Evolutionary conservation across 2,329 filamentous ascomycete species (phyloP).

Genomic region (Cladosporium sp.): DNA sequence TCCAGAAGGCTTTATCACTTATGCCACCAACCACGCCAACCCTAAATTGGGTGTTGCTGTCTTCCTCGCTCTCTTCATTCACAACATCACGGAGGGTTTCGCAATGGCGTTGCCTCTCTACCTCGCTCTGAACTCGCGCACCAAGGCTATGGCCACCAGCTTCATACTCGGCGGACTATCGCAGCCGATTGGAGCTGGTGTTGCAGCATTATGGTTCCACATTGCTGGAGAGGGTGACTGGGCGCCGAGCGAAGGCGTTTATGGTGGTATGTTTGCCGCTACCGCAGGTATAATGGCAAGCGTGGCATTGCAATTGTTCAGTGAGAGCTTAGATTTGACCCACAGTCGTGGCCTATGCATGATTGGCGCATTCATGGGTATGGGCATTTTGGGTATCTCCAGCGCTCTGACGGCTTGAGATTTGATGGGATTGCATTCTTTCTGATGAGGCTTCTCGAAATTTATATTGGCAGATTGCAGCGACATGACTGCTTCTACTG

Average conservation of each 20-base stretch:
- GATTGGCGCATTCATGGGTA: slow-evolving; percentile 76
- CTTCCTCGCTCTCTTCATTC: slow-evolving; percentile 92
- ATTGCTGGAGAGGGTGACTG: slow-evolving; percentile 50
- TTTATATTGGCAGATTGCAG: too few relatives aligned
- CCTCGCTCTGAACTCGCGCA: slow-evolving; percentile 76
- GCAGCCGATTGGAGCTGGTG: slow-evolving; percentile 78
- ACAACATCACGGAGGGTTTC: slow-evolving; percentile 97
- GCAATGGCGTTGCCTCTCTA: slow-evolving; percentile 90
- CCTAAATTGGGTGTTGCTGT: slow-evolving; percentile 83
- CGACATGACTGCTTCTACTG: too few relatives aligned
- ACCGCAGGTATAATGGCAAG: slow-evolving; percentile 95
- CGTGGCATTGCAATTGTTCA: slow-evolving; percentile 83
- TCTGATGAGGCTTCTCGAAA: too few relatives aligned
- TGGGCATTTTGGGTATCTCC: slow-evolving; percentile 81
- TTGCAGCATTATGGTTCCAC: slow-evolving; percentile 84
- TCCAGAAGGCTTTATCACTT: slow-evolving; percentile 82
- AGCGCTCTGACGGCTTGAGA: slow-evolving; percentile 69
- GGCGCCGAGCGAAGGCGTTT: slow-evolving; percentile 54
- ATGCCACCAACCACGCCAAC: slow-evolving; percentile 94
- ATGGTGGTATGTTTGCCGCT: slow-evolving; percentile 78
- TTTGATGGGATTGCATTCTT: neutral
- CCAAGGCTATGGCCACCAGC: slow-evolving; percentile 79
- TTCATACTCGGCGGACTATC: slow-evolving; percentile 78
- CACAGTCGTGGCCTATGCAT: slow-evolving; percentile 75
- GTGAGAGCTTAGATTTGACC: slow-evolving; percentile 77